Evolutionary conservation across 306 rosid genomes (phyloP).

Genomic region (Pueraria montana): DNA sequence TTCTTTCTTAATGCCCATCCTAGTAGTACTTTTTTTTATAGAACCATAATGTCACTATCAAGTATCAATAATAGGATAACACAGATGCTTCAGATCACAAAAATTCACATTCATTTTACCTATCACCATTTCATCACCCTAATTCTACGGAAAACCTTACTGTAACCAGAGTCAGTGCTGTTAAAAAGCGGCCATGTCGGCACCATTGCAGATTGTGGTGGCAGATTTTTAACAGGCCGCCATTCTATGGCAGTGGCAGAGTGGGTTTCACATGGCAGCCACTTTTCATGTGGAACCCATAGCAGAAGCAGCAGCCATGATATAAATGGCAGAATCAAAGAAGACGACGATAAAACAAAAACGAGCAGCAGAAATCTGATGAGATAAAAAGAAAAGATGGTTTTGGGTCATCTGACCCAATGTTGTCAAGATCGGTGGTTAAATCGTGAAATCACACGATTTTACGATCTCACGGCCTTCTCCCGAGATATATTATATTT

Average conservation of each 20-base stretch:
- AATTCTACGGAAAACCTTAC: neutral
- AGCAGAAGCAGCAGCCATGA: neutral
- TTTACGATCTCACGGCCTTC: too few relatives aligned
- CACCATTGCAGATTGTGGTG: neutral
- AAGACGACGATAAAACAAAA: neutral
- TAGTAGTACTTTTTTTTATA: neutral
- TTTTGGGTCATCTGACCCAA: neutral
- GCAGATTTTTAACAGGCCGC: neutral
- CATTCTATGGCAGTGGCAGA: neutral
- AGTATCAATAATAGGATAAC: neutral
- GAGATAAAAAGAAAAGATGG: neutral
- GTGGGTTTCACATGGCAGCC: neutral
- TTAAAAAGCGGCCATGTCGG: neutral
- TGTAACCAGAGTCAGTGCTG: neutral
- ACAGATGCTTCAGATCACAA: neutral
- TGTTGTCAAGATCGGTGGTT: neutral
- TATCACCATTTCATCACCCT: conserved; percentile 7
- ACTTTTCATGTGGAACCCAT: neutral
- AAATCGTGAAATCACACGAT: too few relatives aligned
- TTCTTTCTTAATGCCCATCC: neutral
- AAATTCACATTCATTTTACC: neutral
- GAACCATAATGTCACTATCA: neutral
- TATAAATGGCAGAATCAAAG: neutral
- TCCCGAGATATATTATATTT: neutral
- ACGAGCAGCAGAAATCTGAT: neutral